Percentiles rank a stretch among this genome's conserved stretches.
phyloP scores from a whole-genome alignment of 495 filamentous ascomycete species.

The Talaromyces thailandensis region DNA sequence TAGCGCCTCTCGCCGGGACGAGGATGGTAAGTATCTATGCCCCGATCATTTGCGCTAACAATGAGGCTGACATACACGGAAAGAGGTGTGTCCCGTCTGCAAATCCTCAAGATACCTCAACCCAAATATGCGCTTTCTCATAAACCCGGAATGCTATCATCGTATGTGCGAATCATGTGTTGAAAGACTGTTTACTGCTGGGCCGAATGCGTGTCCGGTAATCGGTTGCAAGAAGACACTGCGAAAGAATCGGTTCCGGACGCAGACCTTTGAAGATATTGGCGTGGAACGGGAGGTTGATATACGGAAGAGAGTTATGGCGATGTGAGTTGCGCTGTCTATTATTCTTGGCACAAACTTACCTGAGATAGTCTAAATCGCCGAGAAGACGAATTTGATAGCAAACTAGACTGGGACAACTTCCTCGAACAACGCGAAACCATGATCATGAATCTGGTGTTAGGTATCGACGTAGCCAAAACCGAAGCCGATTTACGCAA shows the following conservation, averaged over 20 bases:
- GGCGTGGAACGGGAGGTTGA: constrained; percentile 91
- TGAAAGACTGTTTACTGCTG: constrained; percentile 83
- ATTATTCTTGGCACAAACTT: neutral
- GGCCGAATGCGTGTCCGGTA: constrained; percentile 84
- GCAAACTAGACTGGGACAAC: constrained; percentile 74
- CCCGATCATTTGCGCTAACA: constrained; percentile 2
- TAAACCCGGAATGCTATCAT: constrained; percentile 98
- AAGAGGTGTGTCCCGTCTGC: constrained; percentile 93
- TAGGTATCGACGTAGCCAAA: constrained; percentile 56
- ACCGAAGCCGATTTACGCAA: constrained; percentile 59
- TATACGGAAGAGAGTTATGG: constrained; percentile 69
- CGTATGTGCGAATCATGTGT: constrained; percentile 95
- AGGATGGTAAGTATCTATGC: constrained; percentile 34
- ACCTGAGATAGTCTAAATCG: constrained; percentile 58
- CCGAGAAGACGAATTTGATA: constrained; percentile 82
- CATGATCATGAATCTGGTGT: constrained; percentile 79
- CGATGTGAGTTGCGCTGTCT: constrained; percentile 38
- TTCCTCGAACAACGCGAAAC: constrained; percentile 92
- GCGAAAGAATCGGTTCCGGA: constrained; percentile 73
- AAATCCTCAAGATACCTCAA: constrained; percentile 93
- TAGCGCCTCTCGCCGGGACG: constrained; percentile 29
- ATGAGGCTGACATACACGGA: neutral
- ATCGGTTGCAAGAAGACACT: constrained; percentile 78
- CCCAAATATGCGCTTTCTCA: constrained; percentile 82
- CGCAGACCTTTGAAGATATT: constrained; percentile 85